Conservation (phyloP, 345 rosid genomes). For the Ceriops tagal region DNA sequence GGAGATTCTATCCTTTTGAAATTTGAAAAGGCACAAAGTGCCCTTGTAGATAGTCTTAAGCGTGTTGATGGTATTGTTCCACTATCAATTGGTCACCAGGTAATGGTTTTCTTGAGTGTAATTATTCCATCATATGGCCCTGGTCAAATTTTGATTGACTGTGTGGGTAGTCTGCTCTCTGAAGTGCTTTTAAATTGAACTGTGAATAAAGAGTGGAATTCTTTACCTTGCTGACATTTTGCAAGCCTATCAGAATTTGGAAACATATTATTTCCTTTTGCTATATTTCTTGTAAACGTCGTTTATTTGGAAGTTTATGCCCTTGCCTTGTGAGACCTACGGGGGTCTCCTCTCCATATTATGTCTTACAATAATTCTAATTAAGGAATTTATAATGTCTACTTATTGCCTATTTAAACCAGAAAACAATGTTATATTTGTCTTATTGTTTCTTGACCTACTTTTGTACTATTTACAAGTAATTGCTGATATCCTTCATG, state of each 20-base stretch:
- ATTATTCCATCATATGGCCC: not conserved
- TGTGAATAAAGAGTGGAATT: not conserved
- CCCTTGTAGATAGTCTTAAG: slow-evolving; percentile 79
- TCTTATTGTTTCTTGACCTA: not conserved
- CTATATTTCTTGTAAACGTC: not conserved
- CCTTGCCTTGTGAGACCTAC: too few species aligned
- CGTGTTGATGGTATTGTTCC: slow-evolving; percentile 94
- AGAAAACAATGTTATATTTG: not conserved
- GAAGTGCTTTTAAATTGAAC: not conserved
- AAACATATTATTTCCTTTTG: not conserved
- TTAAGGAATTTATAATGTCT: too few species aligned
- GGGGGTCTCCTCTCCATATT: too few species aligned
- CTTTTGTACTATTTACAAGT: not conserved
- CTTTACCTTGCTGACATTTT: not conserved
- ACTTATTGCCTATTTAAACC: too few species aligned
- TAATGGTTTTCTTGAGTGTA: slow-evolving; percentile 14
- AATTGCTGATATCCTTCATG: slow-evolving; percentile 6
- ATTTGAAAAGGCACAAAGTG: slow-evolving; percentile 70
- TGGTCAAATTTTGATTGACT: not conserved
- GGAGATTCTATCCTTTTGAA: slow-evolving; percentile 85
- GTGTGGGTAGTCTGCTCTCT: not conserved
- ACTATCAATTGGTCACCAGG: slow-evolving; percentile 83
- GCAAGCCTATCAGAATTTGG: not conserved
- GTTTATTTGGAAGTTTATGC: too few species aligned
- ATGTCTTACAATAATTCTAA: too few species aligned